These are phyloP conservation scores for Stachybotrys echinatus DNA, from an alignment of 2,329 filamentous ascomycete genomes.

Conservation along the genomic window DNA sequence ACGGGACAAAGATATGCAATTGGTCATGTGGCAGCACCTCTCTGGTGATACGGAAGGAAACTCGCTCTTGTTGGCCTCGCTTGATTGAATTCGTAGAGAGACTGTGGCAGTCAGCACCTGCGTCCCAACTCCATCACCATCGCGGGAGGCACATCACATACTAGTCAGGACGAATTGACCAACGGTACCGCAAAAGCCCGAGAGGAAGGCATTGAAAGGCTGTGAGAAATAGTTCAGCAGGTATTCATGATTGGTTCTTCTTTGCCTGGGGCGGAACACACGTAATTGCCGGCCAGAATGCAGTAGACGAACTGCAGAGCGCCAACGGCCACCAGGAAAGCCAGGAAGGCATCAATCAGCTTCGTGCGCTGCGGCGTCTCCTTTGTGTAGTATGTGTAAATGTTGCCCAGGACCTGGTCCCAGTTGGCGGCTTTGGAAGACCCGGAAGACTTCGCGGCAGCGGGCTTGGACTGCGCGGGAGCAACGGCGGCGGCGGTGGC, in stretches of 20 bases:
- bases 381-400: constrained; percentile 74
- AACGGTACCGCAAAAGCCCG: constrained; percentile 89
- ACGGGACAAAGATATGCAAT: neutral
- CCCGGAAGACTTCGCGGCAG: neutral
- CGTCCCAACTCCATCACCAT: neutral
- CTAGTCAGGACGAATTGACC: constrained; percentile 97
- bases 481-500: constrained; percentile 21
- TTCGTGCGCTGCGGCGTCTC: constrained; percentile 86
- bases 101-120: constrained; percentile 30
- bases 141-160: constrained; percentile 30
- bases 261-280: constrained; percentile 49
- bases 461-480: constrained; percentile 14
- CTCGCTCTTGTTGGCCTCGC: constrained; percentile 71
- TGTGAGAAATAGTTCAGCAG: constrained; percentile 33
- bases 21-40: too few species aligned
- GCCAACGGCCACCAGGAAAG: constrained; percentile 78
- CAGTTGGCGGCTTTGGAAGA: constrained; percentile 29
- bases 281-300: constrained; percentile 86
- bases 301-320: constrained; percentile 94
- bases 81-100: constrained; percentile 86
- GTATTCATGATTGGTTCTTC: neutral
- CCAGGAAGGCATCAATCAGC: constrained; percentile 87
- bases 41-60: constrained; percentile 75
- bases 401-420: constrained; percentile 59
- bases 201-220: constrained; percentile 98